Evolutionary conservation across 805 yeast genomes (phyloP).

Genomic region (Metschnikowia colocasiae): DNA sequence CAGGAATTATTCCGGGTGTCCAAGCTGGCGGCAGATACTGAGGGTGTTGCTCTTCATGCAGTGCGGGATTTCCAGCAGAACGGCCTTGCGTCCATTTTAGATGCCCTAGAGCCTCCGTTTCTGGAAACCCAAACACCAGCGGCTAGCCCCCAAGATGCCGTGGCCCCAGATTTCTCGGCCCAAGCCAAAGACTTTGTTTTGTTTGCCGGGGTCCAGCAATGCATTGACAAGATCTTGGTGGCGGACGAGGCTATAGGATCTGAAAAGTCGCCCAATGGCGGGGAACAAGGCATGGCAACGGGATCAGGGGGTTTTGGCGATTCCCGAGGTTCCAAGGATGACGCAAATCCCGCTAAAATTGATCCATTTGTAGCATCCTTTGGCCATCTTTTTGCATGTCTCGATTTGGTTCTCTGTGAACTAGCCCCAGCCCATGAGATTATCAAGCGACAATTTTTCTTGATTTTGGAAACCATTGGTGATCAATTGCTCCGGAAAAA

Average conservation of each 20-base stretch:
- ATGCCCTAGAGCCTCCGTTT: not conserved
- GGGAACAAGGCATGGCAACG: not conserved
- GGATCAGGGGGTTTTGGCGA: not conserved
- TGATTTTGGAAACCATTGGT: not conserved
- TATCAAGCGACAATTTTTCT: not conserved
- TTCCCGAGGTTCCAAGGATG: not conserved
- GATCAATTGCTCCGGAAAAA: not conserved
- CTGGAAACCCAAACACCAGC: not conserved
- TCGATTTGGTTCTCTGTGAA: not conserved
- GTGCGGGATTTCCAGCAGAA: not conserved
- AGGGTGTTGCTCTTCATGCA: not conserved
- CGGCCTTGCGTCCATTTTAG: not conserved
- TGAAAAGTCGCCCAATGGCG: not conserved
- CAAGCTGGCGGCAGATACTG: not conserved
- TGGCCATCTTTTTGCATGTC: not conserved
- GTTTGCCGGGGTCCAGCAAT: not conserved
- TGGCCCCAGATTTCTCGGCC: not conserved
- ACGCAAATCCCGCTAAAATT: not conserved
- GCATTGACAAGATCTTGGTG: not conserved
- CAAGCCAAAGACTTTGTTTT: not conserved
- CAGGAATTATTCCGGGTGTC: not conserved
- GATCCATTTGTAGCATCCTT: not conserved
- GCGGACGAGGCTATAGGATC: not conserved
- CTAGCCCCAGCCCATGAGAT: slow-evolving; percentile 1
- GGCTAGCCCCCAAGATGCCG: not conserved